A percentile compares a stretch with the other conserved stretches of the same genome.
Evolutionary conservation across 495 filamentous ascomycete genomes (phyloP).

Genomic region (Daldinia bambusicola): DNA sequence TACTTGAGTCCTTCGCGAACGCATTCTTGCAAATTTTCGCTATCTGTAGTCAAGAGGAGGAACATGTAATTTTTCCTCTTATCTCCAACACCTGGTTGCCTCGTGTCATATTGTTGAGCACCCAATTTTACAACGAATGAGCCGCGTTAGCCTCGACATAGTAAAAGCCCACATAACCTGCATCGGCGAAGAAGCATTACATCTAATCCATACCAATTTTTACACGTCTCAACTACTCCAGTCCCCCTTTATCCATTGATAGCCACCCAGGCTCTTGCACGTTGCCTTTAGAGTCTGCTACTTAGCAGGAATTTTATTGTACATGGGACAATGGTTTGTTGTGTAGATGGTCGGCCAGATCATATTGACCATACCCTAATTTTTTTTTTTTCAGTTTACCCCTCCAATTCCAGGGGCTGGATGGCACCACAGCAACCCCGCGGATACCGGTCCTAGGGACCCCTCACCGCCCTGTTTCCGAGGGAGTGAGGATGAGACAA

Average conservation of each 20-base stretch:
- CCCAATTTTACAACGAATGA: background rate
- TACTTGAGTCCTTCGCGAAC: background rate
- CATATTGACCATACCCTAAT: background rate
- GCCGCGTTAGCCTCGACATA: background rate
- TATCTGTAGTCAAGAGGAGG: background rate
- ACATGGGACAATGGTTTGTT: background rate
- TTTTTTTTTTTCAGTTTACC: background rate
- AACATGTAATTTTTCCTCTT: background rate
- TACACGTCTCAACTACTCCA: background rate
- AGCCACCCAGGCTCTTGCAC: background rate
- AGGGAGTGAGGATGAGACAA: background rate
- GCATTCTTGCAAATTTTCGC: background rate
- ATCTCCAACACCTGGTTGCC: background rate
- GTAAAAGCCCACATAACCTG: background rate
- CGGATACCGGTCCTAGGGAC: background rate
- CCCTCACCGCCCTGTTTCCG: background rate
- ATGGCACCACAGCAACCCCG: conserved; percentile 4
- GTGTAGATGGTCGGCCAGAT: background rate
- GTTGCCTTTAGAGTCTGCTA: background rate
- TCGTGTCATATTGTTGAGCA: background rate
- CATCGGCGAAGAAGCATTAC: background rate
- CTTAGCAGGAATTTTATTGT: background rate
- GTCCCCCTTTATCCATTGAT: background rate
- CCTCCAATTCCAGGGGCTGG: background rate
- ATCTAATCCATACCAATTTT: background rate